A percentile compares a stretch with the other conserved stretches of the same genome.
phyloP scores from a whole-genome alignment of 2,329 filamentous ascomycete species.

The Exophiala dermatitidis region DNA sequence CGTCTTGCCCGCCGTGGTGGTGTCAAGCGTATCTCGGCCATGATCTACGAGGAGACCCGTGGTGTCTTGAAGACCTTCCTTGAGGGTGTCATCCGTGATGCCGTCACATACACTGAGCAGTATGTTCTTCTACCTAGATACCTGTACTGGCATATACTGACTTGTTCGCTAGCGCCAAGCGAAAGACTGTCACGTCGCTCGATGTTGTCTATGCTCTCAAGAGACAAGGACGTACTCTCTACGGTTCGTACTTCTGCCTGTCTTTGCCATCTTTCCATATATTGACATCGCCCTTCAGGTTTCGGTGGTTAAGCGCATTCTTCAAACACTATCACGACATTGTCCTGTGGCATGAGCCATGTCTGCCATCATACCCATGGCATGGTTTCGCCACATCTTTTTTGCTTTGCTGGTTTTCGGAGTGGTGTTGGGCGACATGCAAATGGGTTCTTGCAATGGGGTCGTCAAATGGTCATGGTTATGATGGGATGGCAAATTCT shows the following conservation, averaged over 20 bases:
- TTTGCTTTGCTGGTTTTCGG: conserved; percentile 22
- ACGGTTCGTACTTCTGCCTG: conserved; percentile 50
- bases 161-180: conserved; percentile 62
- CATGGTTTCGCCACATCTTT: conserved; percentile 10
- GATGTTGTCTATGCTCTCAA: conserved; percentile 59
- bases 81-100: conserved; percentile 71
- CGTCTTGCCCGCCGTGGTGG: conserved; percentile 98
- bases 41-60: conserved; percentile 80
- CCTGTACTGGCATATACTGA: conserved; percentile 53
- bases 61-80: conserved; percentile 77
- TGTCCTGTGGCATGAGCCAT: conserved; percentile 5
- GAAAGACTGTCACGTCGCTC: conserved; percentile 51
- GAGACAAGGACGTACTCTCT: conserved; percentile 64
- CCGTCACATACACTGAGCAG: conserved; percentile 76
- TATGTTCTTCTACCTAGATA: conserved; percentile 35
- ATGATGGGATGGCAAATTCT: conserved; percentile 24
- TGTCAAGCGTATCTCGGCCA: conserved; percentile 99
- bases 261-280: not conserved
- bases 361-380: conserved; percentile 11
- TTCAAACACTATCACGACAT: conserved; percentile 12
- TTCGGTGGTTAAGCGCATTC: conserved; percentile 62
- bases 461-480: conserved; percentile 22
- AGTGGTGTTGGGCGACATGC: conserved; percentile 20
- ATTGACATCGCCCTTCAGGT: conserved; percentile 10
- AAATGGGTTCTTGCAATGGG: conserved; percentile 23